Percentiles rank a stretch among this genome's conserved stretches.
These are phyloP conservation scores for Ophiostoma montium DNA, from an alignment of 2,329 filamentous ascomycete species.

Conservation along the genomic window DNA sequence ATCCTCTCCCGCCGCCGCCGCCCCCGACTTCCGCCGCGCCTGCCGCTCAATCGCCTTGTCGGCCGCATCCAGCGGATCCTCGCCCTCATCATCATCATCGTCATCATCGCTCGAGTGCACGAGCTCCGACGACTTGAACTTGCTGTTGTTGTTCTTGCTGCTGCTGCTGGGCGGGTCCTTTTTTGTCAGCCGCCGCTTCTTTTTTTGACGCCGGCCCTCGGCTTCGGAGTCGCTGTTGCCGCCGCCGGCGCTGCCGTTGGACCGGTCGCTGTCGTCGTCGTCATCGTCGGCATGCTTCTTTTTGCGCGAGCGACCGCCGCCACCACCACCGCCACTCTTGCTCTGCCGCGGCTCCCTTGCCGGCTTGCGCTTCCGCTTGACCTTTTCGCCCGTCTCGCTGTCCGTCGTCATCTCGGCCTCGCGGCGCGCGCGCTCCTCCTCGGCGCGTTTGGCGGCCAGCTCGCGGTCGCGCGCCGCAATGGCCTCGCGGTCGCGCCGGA, in stretches of 20 bases:
- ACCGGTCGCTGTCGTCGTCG: constrained; percentile 27
- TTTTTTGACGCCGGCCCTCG: constrained; percentile 40
- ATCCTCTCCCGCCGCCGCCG: constrained; percentile 18
- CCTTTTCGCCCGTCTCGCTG: constrained; percentile 65
- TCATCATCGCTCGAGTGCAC: constrained; percentile 61
- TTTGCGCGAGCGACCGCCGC: constrained; percentile 24
- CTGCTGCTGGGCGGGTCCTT: constrained; percentile 28
- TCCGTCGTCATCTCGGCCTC: constrained; percentile 74
- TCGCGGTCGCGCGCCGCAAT: constrained; percentile 65
- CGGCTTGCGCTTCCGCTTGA: constrained; percentile 61
- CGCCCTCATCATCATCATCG: constrained; percentile 19
- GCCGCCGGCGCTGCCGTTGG: constrained; percentile 18
- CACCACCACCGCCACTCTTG: constrained; percentile 1
- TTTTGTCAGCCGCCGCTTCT: constrained; percentile 40
- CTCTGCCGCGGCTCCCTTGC: constrained; percentile 20
- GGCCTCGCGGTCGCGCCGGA: constrained; percentile 71
- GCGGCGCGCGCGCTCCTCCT: constrained; percentile 53
- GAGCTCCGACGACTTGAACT: constrained; percentile 78
- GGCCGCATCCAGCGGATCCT: constrained; percentile 16
- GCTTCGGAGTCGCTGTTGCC: constrained; percentile 26
- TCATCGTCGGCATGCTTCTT: constrained; percentile 27
- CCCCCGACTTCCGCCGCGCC: constrained; percentile 13
- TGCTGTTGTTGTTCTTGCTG: constrained; percentile 43
- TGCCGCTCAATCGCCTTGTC: constrained; percentile 24
- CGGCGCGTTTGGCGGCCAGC: constrained; percentile 54